Evolutionary conservation across 31 red algal genomes (phyloP).

Genomic region (Bonnemaisonia californica): DNA sequence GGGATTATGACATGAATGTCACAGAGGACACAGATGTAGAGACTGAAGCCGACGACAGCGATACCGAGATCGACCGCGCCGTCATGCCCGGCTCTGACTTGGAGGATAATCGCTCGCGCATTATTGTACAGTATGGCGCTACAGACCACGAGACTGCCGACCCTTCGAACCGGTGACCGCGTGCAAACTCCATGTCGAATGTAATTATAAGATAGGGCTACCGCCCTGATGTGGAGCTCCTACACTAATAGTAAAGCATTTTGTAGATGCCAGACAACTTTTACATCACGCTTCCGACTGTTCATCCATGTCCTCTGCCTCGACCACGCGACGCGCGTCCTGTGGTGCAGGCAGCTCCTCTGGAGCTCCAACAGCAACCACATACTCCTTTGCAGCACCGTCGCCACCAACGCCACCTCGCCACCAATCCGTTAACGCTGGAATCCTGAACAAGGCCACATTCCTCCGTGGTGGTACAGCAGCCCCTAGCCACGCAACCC

Average conservation of each 20-base stretch:
- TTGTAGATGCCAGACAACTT: not conserved
- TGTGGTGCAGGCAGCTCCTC: slow-evolving; percentile 15
- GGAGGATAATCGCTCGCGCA: not conserved
- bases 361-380: slow-evolving; percentile 32
- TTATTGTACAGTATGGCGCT: slow-evolving; percentile 23
- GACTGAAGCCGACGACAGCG: slow-evolving; percentile 32
- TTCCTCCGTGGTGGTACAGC: slow-evolving; percentile 51
- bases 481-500: slow-evolving; percentile 58
- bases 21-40: not conserved
- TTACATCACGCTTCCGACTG: not conserved
- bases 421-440: not conserved
- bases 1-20: not conserved
- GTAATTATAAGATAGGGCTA: not conserved
- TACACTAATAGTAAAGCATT: too few species aligned
- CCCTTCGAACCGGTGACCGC: not conserved
- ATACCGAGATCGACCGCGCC: slow-evolving; percentile 16
- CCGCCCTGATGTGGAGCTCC: too few species aligned
- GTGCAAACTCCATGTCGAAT: not conserved
- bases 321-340: not conserved
- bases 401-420: slow-evolving; percentile 2
- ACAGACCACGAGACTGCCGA: not conserved
- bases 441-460: slow-evolving; percentile 50
- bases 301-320: not conserved
- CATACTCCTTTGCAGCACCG: slow-evolving; percentile 21
- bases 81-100: not conserved